Percentiles rank a stretch among this genome's conserved stretches.
phyloP scores from a whole-genome alignment of 192 early-diverging fungal genomes.

The Umbelopsis sp. region DNA sequence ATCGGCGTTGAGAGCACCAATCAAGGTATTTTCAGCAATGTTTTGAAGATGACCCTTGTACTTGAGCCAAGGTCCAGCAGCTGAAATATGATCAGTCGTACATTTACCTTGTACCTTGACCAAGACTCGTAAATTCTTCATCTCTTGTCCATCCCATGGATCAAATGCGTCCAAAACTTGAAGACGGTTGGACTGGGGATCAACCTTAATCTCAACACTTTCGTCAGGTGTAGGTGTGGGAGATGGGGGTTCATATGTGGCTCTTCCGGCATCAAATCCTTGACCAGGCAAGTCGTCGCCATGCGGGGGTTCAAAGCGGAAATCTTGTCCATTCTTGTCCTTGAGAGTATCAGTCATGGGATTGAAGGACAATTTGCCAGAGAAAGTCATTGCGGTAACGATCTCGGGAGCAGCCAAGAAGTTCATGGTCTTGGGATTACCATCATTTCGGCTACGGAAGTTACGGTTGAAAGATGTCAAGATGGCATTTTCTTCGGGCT shows the following conservation, averaged over 20 bases:
- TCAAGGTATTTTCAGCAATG: slow-evolving; percentile 97
- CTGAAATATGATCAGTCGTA: slow-evolving; percentile 99
- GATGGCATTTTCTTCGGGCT: slow-evolving; percentile 86
- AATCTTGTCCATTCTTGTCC: slow-evolving; percentile 70
- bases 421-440: slow-evolving; percentile 91
- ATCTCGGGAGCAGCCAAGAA: slow-evolving; percentile 98
- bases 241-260: slow-evolving; percentile 60
- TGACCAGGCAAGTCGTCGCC: slow-evolving; percentile 81
- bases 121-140: slow-evolving; percentile 73
- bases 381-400: slow-evolving; percentile 90
- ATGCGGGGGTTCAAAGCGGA: slow-evolving; percentile 79
- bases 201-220: slow-evolving; percentile 56
- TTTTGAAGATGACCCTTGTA: slow-evolving; percentile 98
- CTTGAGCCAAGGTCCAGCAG: slow-evolving; percentile 97
- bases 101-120: slow-evolving; percentile 98
- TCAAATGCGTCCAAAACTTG: slow-evolving; percentile 90
- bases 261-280: slow-evolving; percentile 80
- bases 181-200: slow-evolving; percentile 70
- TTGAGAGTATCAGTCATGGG: slow-evolving; percentile 80
- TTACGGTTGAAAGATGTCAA: slow-evolving; percentile 98
- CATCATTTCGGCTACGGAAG: slow-evolving; percentile 95
- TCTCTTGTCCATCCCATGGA: slow-evolving; percentile 82
- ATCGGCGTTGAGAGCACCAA: slow-evolving; percentile 92
- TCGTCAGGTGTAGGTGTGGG: slow-evolving; percentile 47
- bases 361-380: slow-evolving; percentile 89